These are phyloP conservation scores for Cercospora brassicicola DNA, from an alignment of 2,329 filamentous ascomycete species.

Conservation along the genomic window DNA sequence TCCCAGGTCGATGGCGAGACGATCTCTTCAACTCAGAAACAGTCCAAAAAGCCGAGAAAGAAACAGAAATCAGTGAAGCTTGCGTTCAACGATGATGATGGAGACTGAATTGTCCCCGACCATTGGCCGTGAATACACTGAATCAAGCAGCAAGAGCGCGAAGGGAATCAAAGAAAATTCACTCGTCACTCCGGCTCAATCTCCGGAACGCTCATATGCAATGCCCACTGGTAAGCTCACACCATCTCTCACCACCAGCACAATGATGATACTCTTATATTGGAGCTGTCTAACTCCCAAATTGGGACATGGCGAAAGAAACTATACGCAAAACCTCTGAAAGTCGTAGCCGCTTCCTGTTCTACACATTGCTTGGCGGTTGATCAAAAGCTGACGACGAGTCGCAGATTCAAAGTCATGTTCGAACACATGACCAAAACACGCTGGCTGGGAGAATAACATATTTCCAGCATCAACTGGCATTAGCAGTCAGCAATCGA, in stretches of 20 bases:
- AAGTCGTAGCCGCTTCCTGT: background rate
- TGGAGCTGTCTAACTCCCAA: constrained; percentile 34
- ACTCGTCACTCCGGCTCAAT: background rate
- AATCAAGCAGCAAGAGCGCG: background rate
- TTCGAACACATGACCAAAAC: background rate
- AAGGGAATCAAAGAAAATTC: background rate
- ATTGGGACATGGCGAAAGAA: constrained; percentile 29
- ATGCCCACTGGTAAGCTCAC: background rate
- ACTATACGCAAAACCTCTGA: constrained; percentile 30
- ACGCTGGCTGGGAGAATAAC: background rate
- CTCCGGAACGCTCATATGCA: background rate
- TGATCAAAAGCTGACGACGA: background rate
- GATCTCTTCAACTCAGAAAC: constrained; percentile 17
- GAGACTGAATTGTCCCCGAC: constrained; percentile 7
- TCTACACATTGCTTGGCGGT: background rate
- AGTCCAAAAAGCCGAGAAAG: constrained; percentile 38
- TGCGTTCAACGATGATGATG: constrained; percentile 39
- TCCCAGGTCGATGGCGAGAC: constrained; percentile 22
- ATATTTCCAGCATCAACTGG: background rate
- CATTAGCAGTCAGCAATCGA: background rate
- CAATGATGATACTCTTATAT: constrained; percentile 31
- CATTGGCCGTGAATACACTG: background rate
- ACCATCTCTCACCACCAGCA: background rate
- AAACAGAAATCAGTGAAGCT: constrained; percentile 40
- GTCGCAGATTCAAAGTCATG: background rate